Percentiles rank a stretch among this genome's conserved stretches.
Conservation (phyloP, 495 filamentous ascomycete species). For the Xylaria acuta region DNA sequence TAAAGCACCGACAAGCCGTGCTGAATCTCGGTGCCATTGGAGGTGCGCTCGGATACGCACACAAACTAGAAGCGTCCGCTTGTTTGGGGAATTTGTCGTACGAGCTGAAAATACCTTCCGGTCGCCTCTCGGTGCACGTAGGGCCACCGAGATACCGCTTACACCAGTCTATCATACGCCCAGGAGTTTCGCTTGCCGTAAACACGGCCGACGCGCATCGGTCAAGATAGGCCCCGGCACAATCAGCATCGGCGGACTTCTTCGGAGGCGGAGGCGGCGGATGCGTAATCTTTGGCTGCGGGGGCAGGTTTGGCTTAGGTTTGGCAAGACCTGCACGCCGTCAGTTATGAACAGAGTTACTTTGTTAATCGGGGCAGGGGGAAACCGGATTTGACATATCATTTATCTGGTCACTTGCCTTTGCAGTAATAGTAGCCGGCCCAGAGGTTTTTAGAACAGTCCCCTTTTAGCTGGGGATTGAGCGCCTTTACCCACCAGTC, state of each 20-base stretch:
- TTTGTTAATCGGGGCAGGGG: not conserved
- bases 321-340: not conserved
- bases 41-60: constrained; percentile 6
- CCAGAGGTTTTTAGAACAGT: constrained; percentile 16
- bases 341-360: not conserved
- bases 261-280: not conserved
- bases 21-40: not conserved
- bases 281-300: not conserved
- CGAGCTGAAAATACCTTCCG: not conserved
- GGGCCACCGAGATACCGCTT: constrained; percentile 1
- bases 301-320: not conserved
- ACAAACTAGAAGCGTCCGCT: constrained; percentile 8
- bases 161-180: constrained; percentile 19
- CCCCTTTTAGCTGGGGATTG: constrained; percentile 10
- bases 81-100: constrained; percentile 4
- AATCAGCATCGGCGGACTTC: not conserved
- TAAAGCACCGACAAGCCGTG: constrained; percentile 9
- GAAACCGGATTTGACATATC: not conserved
- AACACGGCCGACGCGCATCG: not conserved
- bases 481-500: not conserved
- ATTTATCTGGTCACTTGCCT: not conserved
- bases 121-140: not conserved
- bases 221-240: not conserved
- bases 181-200: constrained; percentile 7
- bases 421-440: constrained; percentile 20